Conservation (phyloP, 1,139 yeast genomes). For the Cylindricascospora bacillispora region DNA sequence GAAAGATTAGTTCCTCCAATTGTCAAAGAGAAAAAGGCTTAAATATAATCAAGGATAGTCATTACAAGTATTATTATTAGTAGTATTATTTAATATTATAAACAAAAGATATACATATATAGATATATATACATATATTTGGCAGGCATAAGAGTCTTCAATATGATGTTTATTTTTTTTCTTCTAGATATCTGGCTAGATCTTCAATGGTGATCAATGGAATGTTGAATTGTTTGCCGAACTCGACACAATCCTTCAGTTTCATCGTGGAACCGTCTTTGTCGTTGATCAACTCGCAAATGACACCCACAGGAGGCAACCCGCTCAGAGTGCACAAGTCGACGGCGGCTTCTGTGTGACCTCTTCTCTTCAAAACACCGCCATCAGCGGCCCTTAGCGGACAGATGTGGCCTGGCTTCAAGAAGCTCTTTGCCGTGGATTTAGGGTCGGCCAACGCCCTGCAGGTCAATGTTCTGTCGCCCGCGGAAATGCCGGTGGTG, state of each 20-base stretch:
- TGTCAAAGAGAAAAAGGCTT: constrained; percentile 33
- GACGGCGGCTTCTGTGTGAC: constrained; percentile 98
- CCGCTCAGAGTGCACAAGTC: constrained; percentile 73
- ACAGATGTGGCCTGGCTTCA: constrained; percentile 87
- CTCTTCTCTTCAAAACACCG: constrained; percentile 66
- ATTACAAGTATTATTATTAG: too few relatives aligned
- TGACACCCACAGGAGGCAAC: constrained; percentile 76
- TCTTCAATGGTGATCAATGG: constrained; percentile 76
- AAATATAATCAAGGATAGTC: too few relatives aligned
- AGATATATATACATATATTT: too few relatives aligned
- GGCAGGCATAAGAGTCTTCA: too few relatives aligned
- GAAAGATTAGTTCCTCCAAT: constrained; percentile 62
- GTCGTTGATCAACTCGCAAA: constrained; percentile 88
- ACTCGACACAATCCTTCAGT: constrained; percentile 67
- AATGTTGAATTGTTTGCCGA: constrained; percentile 49
- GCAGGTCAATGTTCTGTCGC: constrained; percentile 83
- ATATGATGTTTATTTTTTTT: neutral
- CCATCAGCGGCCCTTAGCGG: constrained; percentile 90
- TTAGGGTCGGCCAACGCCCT: constrained; percentile 50
- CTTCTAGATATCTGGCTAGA: constrained; percentile 42
- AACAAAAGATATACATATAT: too few relatives aligned
- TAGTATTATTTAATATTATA: too few relatives aligned
- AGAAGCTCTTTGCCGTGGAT: constrained; percentile 49
- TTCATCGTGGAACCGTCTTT: constrained; percentile 96
- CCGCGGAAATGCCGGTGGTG: constrained; percentile 95